Conservation (phyloP, 2,329 filamentous ascomycete species). For the Colletotrichum tropicicola region DNA sequence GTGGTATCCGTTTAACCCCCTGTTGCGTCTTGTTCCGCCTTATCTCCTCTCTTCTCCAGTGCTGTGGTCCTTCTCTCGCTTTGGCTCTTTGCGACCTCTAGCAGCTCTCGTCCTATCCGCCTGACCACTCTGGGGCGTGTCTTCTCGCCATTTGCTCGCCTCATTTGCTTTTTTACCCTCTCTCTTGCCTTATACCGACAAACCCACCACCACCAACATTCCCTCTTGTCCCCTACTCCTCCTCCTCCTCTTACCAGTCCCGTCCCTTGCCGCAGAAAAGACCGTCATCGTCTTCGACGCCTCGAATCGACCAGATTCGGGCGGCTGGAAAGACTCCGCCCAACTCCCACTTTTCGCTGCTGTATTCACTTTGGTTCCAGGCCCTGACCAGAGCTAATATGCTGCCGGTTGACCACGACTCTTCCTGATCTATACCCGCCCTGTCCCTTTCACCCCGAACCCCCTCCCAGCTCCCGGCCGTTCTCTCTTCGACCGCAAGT, state of each 20-base stretch:
- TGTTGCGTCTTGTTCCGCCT: conserved; percentile 28
- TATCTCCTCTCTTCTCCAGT: conserved; percentile 27
- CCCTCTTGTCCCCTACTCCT: background rate
- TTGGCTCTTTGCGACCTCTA: conserved; percentile 18
- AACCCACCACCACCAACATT: conserved; percentile 16
- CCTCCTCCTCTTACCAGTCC: background rate
- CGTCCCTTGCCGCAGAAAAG: background rate
- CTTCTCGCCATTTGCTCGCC: conserved; percentile 27
- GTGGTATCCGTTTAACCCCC: conserved; percentile 25
- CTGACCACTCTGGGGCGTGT: conserved; percentile 29
- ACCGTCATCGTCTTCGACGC: conserved; percentile 9
- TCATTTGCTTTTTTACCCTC: conserved; percentile 20
- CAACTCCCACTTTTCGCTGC: background rate
- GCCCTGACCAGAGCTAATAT: conserved; percentile 28
- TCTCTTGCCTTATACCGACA: background rate
- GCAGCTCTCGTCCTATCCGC: conserved; percentile 28
- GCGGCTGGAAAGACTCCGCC: conserved; percentile 15
- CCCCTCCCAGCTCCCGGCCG: background rate
- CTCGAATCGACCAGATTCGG: conserved; percentile 22
- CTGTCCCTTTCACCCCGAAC: conserved; percentile 9
- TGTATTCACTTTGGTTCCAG: conserved; percentile 28
- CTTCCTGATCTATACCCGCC: conserved; percentile 22
- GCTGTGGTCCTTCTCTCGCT: conserved; percentile 18
- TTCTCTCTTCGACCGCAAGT: background rate
- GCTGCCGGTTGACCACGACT: conserved; percentile 28